Evolutionary conservation across 2,329 filamentous ascomycete genomes (phyloP).

Genomic region (Leptographium radiaticola): DNA sequence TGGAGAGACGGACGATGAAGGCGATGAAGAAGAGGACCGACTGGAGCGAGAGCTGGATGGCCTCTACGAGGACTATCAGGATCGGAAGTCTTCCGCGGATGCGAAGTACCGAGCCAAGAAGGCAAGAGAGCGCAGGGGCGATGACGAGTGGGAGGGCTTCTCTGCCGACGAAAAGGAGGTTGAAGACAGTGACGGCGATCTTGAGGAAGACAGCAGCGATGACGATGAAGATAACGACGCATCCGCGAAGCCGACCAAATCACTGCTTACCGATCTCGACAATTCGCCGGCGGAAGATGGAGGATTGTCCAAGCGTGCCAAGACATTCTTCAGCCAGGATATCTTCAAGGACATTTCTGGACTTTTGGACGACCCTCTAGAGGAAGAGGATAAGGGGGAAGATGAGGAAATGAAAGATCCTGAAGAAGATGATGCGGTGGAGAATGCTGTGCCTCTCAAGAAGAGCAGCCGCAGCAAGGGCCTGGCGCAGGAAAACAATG

Average conservation of each 20-base stretch:
- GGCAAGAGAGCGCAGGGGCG: constrained; percentile 64
- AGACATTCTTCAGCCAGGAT: constrained; percentile 86
- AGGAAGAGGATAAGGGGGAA: constrained; percentile 2
- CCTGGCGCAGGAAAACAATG: not conserved
- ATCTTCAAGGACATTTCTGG: constrained; percentile 78
- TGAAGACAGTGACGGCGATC: constrained; percentile 38
- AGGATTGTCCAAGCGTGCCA: constrained; percentile 71
- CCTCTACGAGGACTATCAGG: constrained; percentile 78
- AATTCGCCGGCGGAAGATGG: constrained; percentile 32
- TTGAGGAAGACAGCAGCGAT: constrained; percentile 50
- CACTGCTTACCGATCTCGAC: constrained; percentile 51
- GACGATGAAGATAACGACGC: constrained; percentile 41
- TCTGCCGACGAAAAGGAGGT: constrained; percentile 42
- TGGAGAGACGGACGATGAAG: constrained; percentile 45
- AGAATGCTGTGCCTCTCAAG: not conserved
- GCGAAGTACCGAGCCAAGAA: constrained; percentile 87
- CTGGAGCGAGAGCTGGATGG: constrained; percentile 76
- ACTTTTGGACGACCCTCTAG: constrained; percentile 39
- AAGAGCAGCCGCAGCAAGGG: not conserved
- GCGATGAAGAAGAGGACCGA: constrained; percentile 67
- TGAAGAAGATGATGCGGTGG: constrained; percentile 1
- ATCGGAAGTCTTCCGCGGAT: constrained; percentile 65
- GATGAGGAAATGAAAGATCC: not conserved
- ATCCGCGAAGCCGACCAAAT: constrained; percentile 28
- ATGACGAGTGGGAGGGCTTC: constrained; percentile 88